Base-by-base conservation (phyloP, 1,284 basidiomycete genomes). In the Marasmius fiardii region DNA sequence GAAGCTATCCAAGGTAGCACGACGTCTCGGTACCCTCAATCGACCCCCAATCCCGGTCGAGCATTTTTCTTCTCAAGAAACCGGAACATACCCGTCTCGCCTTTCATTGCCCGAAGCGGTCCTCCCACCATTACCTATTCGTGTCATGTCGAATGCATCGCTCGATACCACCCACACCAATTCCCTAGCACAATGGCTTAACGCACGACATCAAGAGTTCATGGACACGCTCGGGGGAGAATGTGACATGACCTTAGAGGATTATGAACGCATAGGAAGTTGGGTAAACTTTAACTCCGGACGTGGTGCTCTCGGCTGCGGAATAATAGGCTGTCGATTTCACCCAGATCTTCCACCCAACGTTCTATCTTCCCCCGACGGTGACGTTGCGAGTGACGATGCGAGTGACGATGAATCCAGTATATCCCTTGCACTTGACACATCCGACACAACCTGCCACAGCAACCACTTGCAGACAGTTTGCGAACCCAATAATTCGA, bases 221-320 rank as follows among this genome's bases (percentile, higher is more conserved):
- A 55, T 57, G 37, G 56, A 66, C 35, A 43, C 61, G 45, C 60
- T 62, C 16, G 55, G 61, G n/a, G 63, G 65, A 16, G 53, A 59
- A 26, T 59, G 60, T 44, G 62, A 65, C 41, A 72, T 78, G 66
- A 70, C 70, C 20, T 58, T 79, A 31, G 77, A 73, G 51, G 73
- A 80, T 44, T 79, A 81, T 55, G 80, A 81, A 57, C 64, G 68
- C 20, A 63, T 61, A 52, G 79, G 78, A 2, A 80, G 80, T 57
- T 81, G 79, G 80, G 68, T 71, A 18, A 67, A 75, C 60, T 37
- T 72, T n/a, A n/a, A 39, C 24, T 26, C 55, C 4, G 54, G 44
- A 37, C 39, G 7, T 18, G 45, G 34, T 31, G 41, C 26, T 8
- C 53, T 49, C 28, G 53, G 51, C 16, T 61, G 60, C 34, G 45